Evolutionary conservation across 768 basidiomycete species (phyloP), one percentile per base, ranked within the genome.

Genomic region (Pilatotrama ljubarskyi): DNA sequence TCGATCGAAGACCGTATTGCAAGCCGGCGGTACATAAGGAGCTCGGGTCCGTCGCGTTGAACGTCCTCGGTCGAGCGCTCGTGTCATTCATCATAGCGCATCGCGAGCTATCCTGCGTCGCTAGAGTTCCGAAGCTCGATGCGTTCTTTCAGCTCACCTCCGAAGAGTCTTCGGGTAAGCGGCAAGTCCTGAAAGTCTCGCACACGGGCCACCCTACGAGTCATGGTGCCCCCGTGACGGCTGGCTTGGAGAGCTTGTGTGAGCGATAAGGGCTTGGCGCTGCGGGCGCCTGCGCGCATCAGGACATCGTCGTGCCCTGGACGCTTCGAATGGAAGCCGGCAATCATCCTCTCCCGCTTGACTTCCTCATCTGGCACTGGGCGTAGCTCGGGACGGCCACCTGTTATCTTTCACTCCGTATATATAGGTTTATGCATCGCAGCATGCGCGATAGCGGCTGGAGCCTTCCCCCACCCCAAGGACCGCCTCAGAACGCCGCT

Each of bases 191-290:
- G 5, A 32, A 40, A 40, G 14, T 5, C 38, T 15, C 38, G 14
- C 38, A 40, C 36, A n/a, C 36, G 5, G 14, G 46, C 25, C 46
- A 29, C 18, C 18, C 17, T 35, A 35, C 36, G 35, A 51, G 5
- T 40, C 38, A 40, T 40, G 38, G 4, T 35, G 35, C 36, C 35
- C 37, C 13, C 50, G n/a, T 37, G 50, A 36, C 36, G 36, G 2
- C 13, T n/a, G 11, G 13, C 22, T n/a, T 22, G 6, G 50, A 22
- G 35, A 24, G 50, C 29, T 7, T 32, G 25, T 17, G 14, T 14
- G 46, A 13, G 35, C 20, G 50, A 51, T 51, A 51, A 51, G 50
- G 35, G 18, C 50, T 51, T 51, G 50, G 50, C 50, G 35, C 50
- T 51, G 50, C 50, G 50, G 22, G 35, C 50, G 50, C 20, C 36